phyloP scores from a whole-genome alignment of 2,329 filamentous ascomycete species.

The Coleophoma cylindrospora region DNA sequence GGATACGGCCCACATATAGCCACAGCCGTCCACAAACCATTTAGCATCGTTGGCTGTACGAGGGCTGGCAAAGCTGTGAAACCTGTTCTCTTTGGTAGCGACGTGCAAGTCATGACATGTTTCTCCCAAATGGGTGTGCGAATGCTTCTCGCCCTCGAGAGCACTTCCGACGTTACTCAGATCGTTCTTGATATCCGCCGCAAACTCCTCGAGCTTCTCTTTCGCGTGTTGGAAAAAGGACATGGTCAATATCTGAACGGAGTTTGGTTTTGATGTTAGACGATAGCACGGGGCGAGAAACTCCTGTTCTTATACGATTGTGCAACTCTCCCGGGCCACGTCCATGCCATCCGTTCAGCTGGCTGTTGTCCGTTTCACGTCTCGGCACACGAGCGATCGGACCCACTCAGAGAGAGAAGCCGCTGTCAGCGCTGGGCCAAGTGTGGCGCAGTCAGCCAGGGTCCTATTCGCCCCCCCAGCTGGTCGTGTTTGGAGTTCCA shows the following conservation, averaged over 20 bases:
- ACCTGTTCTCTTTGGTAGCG: constrained; percentile 45
- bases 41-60: constrained; percentile 69
- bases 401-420: too few species aligned
- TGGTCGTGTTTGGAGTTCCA: too few species aligned
- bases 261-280: too few species aligned
- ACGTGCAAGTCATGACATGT: constrained; percentile 35
- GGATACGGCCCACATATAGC: constrained; percentile 82
- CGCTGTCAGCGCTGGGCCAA: too few species aligned
- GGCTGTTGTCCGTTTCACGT: too few species aligned
- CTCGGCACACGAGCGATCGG: too few species aligned
- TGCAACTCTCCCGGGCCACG: too few species aligned
- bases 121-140: constrained; percentile 37
- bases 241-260: constrained; percentile 6
- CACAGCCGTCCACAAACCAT: constrained; percentile 83
- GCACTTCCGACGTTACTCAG: constrained; percentile 24
- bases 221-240: constrained; percentile 14
- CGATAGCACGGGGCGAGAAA: too few species aligned
- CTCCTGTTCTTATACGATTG: too few species aligned
- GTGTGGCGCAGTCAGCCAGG: too few species aligned
- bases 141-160: constrained; percentile 35
- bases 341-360: too few species aligned
- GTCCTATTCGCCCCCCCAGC: too few species aligned
- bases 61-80: constrained; percentile 67
- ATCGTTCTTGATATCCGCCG: constrained; percentile 12
- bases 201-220: constrained; percentile 11